Percentiles rank a stretch among this genome's conserved stretches.
phyloP scores from a whole-genome alignment of 192 early-diverging fungal genomes.

The Mortierella alpina region DNA sequence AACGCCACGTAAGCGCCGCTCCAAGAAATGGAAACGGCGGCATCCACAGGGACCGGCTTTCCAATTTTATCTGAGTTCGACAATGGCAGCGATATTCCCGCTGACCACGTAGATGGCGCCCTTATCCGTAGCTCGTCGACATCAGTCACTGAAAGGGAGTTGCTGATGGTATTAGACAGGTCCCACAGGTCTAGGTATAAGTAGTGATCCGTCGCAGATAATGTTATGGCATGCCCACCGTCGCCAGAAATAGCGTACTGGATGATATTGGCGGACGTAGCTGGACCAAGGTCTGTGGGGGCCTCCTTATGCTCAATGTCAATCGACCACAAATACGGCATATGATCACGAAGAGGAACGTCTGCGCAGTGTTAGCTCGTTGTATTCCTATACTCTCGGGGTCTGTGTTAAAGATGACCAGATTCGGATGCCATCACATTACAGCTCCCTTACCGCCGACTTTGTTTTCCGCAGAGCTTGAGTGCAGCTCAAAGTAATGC shows the following conservation, averaged over 20 bases:
- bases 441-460: not conserved
- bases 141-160: not conserved
- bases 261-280: not conserved
- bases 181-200: conserved; percentile 14
- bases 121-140: not conserved
- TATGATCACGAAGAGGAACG: conserved; percentile 2
- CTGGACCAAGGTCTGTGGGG: conserved; percentile 7
- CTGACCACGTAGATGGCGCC: conserved; percentile 1
- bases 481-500: conserved; percentile 22
- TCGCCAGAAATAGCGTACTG: conserved; percentile 9
- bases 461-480: not conserved
- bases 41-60: not conserved
- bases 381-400: not conserved
- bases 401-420: conserved; percentile 1
- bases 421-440: not conserved
- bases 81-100: conserved; percentile 1
- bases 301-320: conserved; percentile 13
- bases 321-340: conserved; percentile 17
- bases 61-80: not conserved
- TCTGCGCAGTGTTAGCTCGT: conserved; percentile 3
- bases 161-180: not conserved
- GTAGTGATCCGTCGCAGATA: conserved; percentile 3
- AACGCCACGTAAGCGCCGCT: conserved; percentile 6
- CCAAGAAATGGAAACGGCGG: conserved; percentile 11
- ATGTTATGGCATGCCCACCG: conserved; percentile 1